Percentiles rank a stretch among this genome's conserved stretches.
phyloP scores from a whole-genome alignment of 2,329 filamentous ascomycete genomes.

The Paecilomyces sp. region DNA sequence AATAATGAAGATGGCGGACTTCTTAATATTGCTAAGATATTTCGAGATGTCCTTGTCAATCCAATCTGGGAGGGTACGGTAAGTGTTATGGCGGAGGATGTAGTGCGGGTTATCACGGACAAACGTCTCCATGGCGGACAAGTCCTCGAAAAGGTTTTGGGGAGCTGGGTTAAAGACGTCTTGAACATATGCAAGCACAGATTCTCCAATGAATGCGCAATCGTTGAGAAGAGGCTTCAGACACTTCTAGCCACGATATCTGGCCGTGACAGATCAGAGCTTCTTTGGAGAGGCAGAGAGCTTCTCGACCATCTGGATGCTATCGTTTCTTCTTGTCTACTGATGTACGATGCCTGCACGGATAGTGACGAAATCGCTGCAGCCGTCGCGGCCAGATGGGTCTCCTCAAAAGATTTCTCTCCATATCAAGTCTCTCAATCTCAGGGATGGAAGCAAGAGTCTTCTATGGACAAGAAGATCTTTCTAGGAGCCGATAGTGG shows the following conservation, averaged over 20 bases:
- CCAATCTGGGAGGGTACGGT: conserved; percentile 60
- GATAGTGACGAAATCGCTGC: neutral
- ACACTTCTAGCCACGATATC: neutral
- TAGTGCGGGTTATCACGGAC: conserved; percentile 25
- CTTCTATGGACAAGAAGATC: neutral
- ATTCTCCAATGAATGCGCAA: neutral
- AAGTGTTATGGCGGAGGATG: conserved; percentile 55
- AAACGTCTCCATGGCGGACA: neutral
- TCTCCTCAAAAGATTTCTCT: neutral
- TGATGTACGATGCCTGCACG: neutral
- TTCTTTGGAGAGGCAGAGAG: neutral
- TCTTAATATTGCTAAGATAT: conserved; percentile 58
- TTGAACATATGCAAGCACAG: neutral
- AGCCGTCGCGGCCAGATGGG: neutral
- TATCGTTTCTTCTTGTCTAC: neutral
- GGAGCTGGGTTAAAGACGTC: neutral
- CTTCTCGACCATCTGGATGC: neutral
- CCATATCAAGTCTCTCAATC: neutral
- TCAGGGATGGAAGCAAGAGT: neutral
- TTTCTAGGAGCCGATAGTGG: neutral
- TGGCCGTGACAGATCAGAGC: neutral
- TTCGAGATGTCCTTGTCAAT: conserved; percentile 54
- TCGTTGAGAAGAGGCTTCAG: neutral
- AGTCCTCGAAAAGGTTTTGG: neutral
- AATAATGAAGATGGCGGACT: conserved; percentile 41